phyloP scores from a whole-genome alignment of 208 protist genomes.

The Trypanosoma brucei region DNA sequence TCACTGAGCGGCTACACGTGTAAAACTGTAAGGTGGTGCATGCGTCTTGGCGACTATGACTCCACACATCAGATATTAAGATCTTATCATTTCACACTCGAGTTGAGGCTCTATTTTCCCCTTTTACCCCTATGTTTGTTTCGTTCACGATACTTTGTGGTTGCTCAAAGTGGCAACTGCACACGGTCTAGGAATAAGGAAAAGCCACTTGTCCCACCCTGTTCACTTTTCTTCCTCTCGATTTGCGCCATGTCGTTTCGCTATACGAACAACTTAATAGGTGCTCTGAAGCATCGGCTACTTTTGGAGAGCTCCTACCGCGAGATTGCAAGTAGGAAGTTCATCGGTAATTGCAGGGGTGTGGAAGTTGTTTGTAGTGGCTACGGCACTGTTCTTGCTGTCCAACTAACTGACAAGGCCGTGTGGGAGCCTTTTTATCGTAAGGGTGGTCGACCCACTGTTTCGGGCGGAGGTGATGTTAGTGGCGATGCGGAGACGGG shows the following conservation, averaged over 20 bases:
- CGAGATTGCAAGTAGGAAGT: conserved; percentile 47
- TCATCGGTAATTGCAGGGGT: conserved; percentile 64
- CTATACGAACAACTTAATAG: conserved; percentile 84
- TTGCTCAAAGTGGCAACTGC: too few relatives aligned
- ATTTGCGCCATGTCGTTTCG: conserved; percentile 71
- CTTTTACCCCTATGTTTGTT: too few relatives aligned
- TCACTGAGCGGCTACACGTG: too few relatives aligned
- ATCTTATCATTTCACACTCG: too few relatives aligned
- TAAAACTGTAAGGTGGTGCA: too few relatives aligned
- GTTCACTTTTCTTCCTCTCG: not conserved
- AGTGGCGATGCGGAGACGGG: not conserved
- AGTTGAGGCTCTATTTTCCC: too few relatives aligned
- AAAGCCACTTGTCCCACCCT: too few relatives aligned
- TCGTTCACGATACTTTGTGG: too few relatives aligned
- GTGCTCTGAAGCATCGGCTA: conserved; percentile 73
- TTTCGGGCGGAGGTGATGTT: not conserved
- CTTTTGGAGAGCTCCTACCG: conserved; percentile 66
- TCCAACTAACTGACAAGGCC: conserved; percentile 47
- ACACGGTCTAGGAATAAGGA: too few relatives aligned
- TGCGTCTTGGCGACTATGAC: too few relatives aligned
- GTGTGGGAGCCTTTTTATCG: conserved; percentile 66
- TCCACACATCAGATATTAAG: too few relatives aligned
- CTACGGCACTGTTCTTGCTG: conserved; percentile 61
- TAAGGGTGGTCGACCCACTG: not conserved
- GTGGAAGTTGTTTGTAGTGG: conserved; percentile 71